Conservation (phyloP, 1,284 basidiomycete genomes). For the Trichosporon sp. region DNA sequence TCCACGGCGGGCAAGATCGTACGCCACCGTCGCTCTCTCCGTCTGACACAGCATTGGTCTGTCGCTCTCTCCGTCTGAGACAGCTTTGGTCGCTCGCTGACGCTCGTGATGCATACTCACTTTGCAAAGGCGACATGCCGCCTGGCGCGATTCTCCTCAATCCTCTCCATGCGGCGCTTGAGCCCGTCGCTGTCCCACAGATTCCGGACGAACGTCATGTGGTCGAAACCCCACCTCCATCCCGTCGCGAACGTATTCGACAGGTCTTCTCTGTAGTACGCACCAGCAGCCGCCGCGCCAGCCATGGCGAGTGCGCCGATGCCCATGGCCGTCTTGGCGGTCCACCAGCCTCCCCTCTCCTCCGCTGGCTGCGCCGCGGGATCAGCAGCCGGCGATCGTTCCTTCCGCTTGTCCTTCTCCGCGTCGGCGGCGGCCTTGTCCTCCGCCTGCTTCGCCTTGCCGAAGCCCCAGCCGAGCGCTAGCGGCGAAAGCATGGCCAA, state of each 20-base stretch:
- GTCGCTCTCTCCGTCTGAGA: no score
- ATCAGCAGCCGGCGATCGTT: neutral
- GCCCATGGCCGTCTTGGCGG: conserved; percentile 23
- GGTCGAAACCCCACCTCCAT: conserved; percentile 74
- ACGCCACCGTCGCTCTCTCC: neutral
- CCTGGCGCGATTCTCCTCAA: conserved; percentile 57
- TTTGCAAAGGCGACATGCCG: conserved; percentile 60
- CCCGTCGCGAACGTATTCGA: conserved; percentile 54
- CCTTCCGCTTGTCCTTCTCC: neutral
- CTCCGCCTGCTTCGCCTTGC: conserved; percentile 23
- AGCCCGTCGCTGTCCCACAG: conserved; percentile 75
- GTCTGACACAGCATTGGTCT: no score
- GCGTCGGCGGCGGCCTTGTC: neutral
- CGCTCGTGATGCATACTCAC: conserved; percentile 54
- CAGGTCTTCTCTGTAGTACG: conserved; percentile 63
- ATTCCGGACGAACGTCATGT: conserved; percentile 82
- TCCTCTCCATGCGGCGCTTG: conserved; percentile 57
- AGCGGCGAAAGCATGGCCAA: conserved; percentile 57
- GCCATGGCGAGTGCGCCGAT: conserved; percentile 64
- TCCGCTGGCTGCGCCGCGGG: neutral
- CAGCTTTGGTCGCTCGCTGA: neutral
- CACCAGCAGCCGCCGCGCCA: conserved; percentile 76
- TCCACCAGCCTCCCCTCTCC: conserved; percentile 13
- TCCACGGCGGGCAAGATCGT: no score
- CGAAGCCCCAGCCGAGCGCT: conserved; percentile 46